Base-by-base conservation (phyloP, 352 stramenopile genomes). In the Phytophthora sp. region DNA sequence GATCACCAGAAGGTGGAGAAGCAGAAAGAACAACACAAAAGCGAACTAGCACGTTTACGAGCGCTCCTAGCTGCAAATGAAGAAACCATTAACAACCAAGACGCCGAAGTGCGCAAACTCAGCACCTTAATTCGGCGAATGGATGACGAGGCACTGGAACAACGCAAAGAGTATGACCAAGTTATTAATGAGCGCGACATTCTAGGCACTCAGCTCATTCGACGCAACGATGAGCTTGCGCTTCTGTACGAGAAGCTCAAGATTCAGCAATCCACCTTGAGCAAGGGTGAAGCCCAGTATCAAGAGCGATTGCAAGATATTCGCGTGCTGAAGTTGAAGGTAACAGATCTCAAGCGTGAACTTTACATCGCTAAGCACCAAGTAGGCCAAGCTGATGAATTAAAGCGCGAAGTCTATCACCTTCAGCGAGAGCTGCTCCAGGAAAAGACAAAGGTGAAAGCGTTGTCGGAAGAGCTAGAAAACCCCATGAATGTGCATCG, bases 401-500 rank as follows among this genome's bases (percentile, higher is more conserved):
- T 98, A 38, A 96, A 94, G 65, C 88, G 85, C 12, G 87, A 97
- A 72, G 84, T 96, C 23, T 91, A 92, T 45, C 81, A 97, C 56
- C 65, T 98, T 49, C 88, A 98, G 65, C 88, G 91, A 34, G 94
- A 98, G 58, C 66, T 98, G 34, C 56, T 98, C 32, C 85, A 97
- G 73, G 95, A 98, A 59, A 98, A 98, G 57, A 97, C 94, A 17
- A 99, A 98, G 74, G 94, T 99, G 15, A 99, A 98, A 46, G 94
- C 95, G 27, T 75, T 99, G 4, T 97, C 88, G 1, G 93, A 98
- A 62, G 96, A 99, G 69, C 66, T 99, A 7, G 94, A 99, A 69
- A 98, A 98, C 65, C 96, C 96, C 15, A 97, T 99, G 81, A 99
- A 99, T 74, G 92, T 99, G 17, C 96, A 99, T 77, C 87, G 97